A percentile compares a stretch with the other conserved stretches of the same genome.
phyloP scores from a whole-genome alignment of 805 yeast species.

The Sungouiella thailandica region DNA sequence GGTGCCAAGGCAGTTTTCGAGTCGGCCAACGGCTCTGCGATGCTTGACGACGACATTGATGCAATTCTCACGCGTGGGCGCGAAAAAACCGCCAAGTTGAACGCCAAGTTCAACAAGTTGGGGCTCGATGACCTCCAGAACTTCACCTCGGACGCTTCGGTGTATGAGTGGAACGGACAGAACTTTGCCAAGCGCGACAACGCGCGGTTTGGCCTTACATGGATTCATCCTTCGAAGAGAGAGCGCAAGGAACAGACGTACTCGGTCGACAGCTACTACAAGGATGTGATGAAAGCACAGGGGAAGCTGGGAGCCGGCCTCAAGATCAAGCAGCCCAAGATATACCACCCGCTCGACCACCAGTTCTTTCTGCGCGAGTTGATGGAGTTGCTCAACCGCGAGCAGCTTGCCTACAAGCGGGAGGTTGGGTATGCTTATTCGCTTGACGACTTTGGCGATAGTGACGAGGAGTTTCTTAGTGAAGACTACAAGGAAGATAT shows the following conservation, averaged over 20 bases:
- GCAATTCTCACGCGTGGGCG: conserved; percentile 76
- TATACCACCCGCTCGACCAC: conserved; percentile 61
- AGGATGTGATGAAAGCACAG: conserved; percentile 51
- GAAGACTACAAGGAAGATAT: conserved; percentile 39
- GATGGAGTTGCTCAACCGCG: conserved; percentile 52
- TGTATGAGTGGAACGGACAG: conserved; percentile 96
- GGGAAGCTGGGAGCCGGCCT: conserved; percentile 5
- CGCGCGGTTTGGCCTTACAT: conserved; percentile 38
- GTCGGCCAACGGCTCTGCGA: conserved; percentile 22
- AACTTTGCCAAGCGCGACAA: conserved; percentile 59
- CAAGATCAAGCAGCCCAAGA: conserved; percentile 30
- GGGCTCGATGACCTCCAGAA: conserved; percentile 93
- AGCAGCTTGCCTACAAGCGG: conserved; percentile 59
- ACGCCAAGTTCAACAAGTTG: conserved; percentile 75
- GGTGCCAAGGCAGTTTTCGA: conserved; percentile 92
- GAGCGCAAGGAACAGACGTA: conserved; percentile 77
- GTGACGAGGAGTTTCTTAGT: conserved; percentile 42
- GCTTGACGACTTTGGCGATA: conserved; percentile 55
- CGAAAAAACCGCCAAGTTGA: conserved; percentile 71
- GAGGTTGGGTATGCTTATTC: conserved; percentile 56
- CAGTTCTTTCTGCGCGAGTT: conserved; percentile 64
- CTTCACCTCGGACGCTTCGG: conserved; percentile 81
- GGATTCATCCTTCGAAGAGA: conserved; percentile 74
- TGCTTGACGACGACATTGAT: conserved; percentile 70
- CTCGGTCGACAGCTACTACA: conserved; percentile 70